phyloP scores from a whole-genome alignment of 2,329 filamentous ascomycete genomes.

The Sclerotinia spermophila region DNA sequence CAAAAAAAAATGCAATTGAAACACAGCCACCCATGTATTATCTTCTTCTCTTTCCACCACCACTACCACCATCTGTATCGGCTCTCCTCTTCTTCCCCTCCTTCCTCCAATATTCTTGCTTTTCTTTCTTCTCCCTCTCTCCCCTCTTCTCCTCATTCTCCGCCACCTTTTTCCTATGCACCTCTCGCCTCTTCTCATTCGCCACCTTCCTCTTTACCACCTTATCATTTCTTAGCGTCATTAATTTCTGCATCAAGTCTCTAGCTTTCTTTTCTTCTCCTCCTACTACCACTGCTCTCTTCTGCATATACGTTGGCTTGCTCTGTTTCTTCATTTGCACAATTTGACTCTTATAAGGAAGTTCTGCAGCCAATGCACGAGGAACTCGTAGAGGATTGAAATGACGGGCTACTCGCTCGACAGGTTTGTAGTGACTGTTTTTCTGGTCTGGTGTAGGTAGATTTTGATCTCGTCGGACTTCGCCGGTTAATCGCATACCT shows the following conservation, averaged over 20 bases:
- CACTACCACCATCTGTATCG: slow-evolving; percentile 49
- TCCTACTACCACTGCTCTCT: slow-evolving; percentile 82
- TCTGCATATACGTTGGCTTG: slow-evolving; percentile 85
- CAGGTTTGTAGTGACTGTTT: slow-evolving; percentile 77
- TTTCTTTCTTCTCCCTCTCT: slow-evolving; percentile 84
- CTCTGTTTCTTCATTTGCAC: slow-evolving; percentile 74
- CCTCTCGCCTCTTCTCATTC: slow-evolving; percentile 81
- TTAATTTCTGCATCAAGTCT: slow-evolving; percentile 87
- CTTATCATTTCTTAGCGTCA: slow-evolving; percentile 87
- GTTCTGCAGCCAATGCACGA: slow-evolving; percentile 70
- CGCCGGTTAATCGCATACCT: slow-evolving; percentile 88
- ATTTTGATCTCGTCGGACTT: slow-evolving; percentile 74
- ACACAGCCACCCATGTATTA: not conserved
- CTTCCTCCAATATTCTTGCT: slow-evolving; percentile 85
- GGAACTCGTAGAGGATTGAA: slow-evolving; percentile 76
- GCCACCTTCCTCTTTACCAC: slow-evolving; percentile 75
- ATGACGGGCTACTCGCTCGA: slow-evolving; percentile 64
- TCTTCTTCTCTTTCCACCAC: slow-evolving; percentile 37
- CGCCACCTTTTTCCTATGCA: slow-evolving; percentile 78
- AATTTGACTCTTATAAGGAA: slow-evolving; percentile 93
- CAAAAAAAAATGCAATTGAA: not conserved
- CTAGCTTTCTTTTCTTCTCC: slow-evolving; percentile 87
- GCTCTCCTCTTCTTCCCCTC: slow-evolving; percentile 79
- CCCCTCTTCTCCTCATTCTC: slow-evolving; percentile 81
- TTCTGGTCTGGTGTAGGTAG: slow-evolving; percentile 74